Base-by-base conservation (phyloP, 2,329 filamentous ascomycete species). In the Colletotrichum spinosum region DNA sequence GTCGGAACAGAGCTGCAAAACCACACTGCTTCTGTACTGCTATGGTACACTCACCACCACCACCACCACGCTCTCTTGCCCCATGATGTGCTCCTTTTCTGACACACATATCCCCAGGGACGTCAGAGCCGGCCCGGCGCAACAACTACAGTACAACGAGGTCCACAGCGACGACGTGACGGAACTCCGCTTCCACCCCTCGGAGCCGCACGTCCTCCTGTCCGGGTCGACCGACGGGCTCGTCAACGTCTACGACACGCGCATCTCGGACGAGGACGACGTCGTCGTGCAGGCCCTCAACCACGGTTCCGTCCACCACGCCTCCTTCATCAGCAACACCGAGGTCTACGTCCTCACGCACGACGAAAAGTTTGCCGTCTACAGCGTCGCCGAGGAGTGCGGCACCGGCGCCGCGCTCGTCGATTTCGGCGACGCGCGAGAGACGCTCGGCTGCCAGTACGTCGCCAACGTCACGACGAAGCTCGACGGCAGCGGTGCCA, bases 151-250 rank as follows among this genome's bases (percentile, higher is more conserved):
- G 67, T 91, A 90, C 75, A 82, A 85, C 54, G 88, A 91, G 70
- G 83, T 89, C 38, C 89, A 91, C 76, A 89, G 86, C 70, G 89
- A 91, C 75, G 89, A 91, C 74, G 80, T 91, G 52, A 91, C 88
- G 39, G 85, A 88, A 76, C 82, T 84, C 60, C 67, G 70, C 68
- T 88, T 89, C 71, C 89, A 92, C 75, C 88, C 89, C 0, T 79
- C 77, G 3, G 80, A 86, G 53, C 82, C 86, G 1, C 82, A 85
- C 49, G 80, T 92, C 13, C 84, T 95, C 6, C 82, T 95, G 10
- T 93, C 91, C 1, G 91, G 91, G 48, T 93, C 91, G 42, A 95
- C 92, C 12, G 92, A 96, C 76, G 92, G 92, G 7, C 85, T 95
- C 1, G 85, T 95, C 71, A 94, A 92, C 72, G 81, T 95, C 50